Base-by-base conservation (phyloP, 2,329 filamentous ascomycete genomes). In the Cladosporium phlei region DNA sequence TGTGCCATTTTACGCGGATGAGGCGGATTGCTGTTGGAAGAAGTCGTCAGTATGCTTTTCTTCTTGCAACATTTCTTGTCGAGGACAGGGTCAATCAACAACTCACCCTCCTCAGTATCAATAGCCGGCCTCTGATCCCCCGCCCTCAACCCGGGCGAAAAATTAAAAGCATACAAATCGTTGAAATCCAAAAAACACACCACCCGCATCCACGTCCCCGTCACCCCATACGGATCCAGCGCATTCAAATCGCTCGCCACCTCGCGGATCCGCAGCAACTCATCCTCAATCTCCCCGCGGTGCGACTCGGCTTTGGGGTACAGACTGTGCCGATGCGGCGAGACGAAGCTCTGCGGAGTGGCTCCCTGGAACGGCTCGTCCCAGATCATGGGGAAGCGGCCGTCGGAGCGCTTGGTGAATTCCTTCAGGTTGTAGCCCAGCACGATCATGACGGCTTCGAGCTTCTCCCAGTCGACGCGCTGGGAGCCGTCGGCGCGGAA, bases 391-490 rank as follows among this genome's bases (percentile, higher is more conserved):
- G 64, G 66, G 48, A 80, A 75, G 2, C 76, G 65, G 2, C 69
- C 67, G 14, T 70, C 69, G 6, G 59, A 58, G 10, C 70, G 57
- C 38, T 62, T 58, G 19, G 56, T 66, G 53, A 78, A 76, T 8
- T 65, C 59, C 29, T 69, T 64, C 42, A 85, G 71, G 59, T 88
- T 88, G 59, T 77, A 73, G 3, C 76, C 77, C 3, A 90, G 64
- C 2, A 84, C 79, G 3, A 89, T 70, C 72, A 88, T 78, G 45
- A 88, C 77, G 7, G 83, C 81, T 64, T 90, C 86, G 9, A 89
- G 68, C 67, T 86, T 87, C 64, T 90, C 85, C 86, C 86, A 91
- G 64, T 91, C 85, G 0, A 87, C 82, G 4, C 66, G 64, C 43
- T 73, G 74, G 2, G 71, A 74, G 1, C 76, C 78, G 58, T 89